A percentile compares a stretch with the other conserved stretches of the same genome.
Conservation (phyloP, 2,329 filamentous ascomycete genomes). For the Delphinella strobiligena region DNA sequence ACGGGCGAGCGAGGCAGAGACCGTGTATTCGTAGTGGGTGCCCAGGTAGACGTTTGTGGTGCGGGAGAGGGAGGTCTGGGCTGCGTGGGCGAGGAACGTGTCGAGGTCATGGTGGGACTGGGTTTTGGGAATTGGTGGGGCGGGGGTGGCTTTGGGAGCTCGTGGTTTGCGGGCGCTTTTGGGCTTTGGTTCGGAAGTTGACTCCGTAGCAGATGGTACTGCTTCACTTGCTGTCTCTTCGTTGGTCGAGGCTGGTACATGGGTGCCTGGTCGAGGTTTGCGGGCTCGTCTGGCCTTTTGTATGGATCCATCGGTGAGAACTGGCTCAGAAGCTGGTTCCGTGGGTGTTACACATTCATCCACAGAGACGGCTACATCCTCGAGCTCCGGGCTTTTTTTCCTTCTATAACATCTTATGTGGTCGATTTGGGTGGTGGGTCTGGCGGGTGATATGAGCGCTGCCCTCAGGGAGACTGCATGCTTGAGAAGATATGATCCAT, state of each 20-base stretch:
- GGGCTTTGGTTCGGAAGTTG: background rate
- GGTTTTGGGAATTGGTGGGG: conserved; percentile 16
- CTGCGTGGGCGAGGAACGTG: conserved; percentile 54
- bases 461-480: background rate
- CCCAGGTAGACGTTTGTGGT: conserved; percentile 54
- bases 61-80: conserved; percentile 42
- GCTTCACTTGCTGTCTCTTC: conserved; percentile 1
- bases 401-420: no score
- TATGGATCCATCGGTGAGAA: background rate
- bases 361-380: no score
- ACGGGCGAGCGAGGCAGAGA: conserved; percentile 41
- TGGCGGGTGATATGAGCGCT: no score
- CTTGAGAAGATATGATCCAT: background rate
- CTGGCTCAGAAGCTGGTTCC: background rate
- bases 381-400: no score
- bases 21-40: conserved; percentile 66
- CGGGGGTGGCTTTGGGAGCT: conserved; percentile 1
- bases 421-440: no score
- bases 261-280: no score
- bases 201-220: background rate
- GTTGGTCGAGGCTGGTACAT: conserved; percentile 1
- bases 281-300: background rate
- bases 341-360: no score
- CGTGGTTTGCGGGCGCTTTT: background rate
- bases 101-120: conserved; percentile 48